Conservation (phyloP, 2,329 filamentous ascomycete species). For the Pestalotiopsis sp. region DNA sequence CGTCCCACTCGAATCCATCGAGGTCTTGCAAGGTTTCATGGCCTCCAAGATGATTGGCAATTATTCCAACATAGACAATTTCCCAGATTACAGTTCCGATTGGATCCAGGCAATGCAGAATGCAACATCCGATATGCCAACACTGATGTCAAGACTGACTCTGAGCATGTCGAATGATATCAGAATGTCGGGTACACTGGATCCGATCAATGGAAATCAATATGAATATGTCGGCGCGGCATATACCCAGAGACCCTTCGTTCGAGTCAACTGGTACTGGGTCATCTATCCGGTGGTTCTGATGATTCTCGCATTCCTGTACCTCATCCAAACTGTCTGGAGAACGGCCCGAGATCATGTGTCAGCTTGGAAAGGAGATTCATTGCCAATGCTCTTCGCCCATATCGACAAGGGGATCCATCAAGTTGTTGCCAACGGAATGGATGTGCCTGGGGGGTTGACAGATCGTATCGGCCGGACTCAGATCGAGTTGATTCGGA, state of each 20-base stretch:
- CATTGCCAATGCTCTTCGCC: constrained; percentile 40
- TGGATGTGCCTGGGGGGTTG: constrained; percentile 37
- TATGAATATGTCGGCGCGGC: constrained; percentile 31
- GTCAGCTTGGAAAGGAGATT: constrained; percentile 39
- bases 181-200: constrained; percentile 30
- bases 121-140: constrained; percentile 28
- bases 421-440: constrained; percentile 29
- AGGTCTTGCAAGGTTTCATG: constrained; percentile 33
- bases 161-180: constrained; percentile 38
- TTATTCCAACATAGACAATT: constrained; percentile 27
- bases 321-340: constrained; percentile 36
- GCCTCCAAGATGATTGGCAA: constrained; percentile 31
- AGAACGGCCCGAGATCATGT: constrained; percentile 36
- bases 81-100: constrained; percentile 36
- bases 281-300: constrained; percentile 35
- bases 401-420: constrained; percentile 35
- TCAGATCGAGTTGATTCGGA: constrained; percentile 35
- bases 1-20: constrained; percentile 32
- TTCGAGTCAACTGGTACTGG: constrained; percentile 38
- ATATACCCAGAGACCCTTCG: constrained; percentile 29
- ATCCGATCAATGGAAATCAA: constrained; percentile 8
- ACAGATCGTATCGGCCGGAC: constrained; percentile 33
- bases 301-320: constrained; percentile 35
- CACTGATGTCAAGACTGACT: constrained; percentile 35
- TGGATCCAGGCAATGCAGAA: constrained; percentile 39